phyloP scores from a whole-genome alignment of 2,329 filamentous ascomycete genomes.

The Alternaria gansuensis region DNA sequence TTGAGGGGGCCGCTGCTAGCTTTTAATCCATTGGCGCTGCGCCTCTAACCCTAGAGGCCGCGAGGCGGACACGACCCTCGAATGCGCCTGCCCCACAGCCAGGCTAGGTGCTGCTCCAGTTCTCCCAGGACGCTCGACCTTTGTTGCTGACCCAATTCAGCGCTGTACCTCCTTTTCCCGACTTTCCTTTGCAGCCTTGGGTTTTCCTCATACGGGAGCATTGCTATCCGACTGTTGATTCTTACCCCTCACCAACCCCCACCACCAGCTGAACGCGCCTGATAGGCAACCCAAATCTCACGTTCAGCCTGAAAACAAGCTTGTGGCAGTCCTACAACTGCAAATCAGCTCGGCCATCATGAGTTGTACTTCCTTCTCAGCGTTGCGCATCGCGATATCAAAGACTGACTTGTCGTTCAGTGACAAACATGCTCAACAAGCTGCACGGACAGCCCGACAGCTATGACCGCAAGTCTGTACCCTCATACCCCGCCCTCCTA shows the following conservation, averaged over 20 bases:
- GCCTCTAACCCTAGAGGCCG: constrained; percentile 33
- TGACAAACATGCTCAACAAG: constrained; percentile 91
- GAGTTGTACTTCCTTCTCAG: constrained; percentile 42
- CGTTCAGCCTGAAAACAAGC: constrained; percentile 44
- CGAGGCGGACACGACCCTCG: constrained; percentile 38
- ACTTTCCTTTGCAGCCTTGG: constrained; percentile 25
- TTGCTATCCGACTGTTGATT: constrained; percentile 33
- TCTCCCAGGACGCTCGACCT: constrained; percentile 31
- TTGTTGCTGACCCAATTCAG: constrained; percentile 30
- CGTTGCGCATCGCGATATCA: constrained; percentile 6
- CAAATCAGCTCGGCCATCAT: constrained; percentile 42
- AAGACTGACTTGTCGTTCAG: constrained; percentile 58
- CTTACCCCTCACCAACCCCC: constrained; percentile 46
- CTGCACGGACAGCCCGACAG: constrained; percentile 96
- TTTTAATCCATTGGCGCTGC: constrained; percentile 29
- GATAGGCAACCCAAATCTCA: constrained; percentile 42
- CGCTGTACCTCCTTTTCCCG: constrained; percentile 26
- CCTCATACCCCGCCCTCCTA: constrained; percentile 29
- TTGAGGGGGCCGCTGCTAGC: constrained; percentile 13
- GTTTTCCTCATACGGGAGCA: constrained; percentile 26
- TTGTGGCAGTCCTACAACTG: constrained; percentile 40
- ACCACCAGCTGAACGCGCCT: constrained; percentile 41
- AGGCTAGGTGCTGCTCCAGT: constrained; percentile 31
- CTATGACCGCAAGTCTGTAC: constrained; percentile 92
- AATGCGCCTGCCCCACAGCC: constrained; percentile 40